Evolutionary conservation across 2,329 filamentous ascomycete species (phyloP).

Genomic region (Ceratocystis alfenasii): DNA sequence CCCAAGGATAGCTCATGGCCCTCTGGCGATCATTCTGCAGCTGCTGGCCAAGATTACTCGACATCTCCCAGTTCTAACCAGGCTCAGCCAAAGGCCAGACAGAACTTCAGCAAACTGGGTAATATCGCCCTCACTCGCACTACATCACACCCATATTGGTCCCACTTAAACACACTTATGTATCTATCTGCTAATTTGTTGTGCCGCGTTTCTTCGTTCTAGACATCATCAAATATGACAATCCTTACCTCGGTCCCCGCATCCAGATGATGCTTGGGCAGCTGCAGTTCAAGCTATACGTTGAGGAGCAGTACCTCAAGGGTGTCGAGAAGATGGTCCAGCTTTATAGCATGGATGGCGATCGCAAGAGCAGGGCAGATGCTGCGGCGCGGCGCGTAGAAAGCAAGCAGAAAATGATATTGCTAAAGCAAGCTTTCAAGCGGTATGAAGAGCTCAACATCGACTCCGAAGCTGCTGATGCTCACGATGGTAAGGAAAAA

Average conservation of each 20-base stretch:
- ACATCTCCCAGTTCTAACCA: constrained; percentile 44
- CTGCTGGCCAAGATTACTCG: constrained; percentile 42
- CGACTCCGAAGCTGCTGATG: constrained; percentile 70
- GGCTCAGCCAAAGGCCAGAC: constrained; percentile 58
- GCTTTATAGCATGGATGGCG: constrained; percentile 92
- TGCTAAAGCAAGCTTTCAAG: constrained; percentile 90
- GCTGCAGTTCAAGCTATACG: constrained; percentile 95
- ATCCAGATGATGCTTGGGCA: constrained; percentile 99
- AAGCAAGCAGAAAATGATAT: constrained; percentile 94
- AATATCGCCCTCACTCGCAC: constrained; percentile 29
- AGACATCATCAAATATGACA: constrained; percentile 99
- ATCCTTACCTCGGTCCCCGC: constrained; percentile 82
- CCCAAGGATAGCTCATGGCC: constrained; percentile 72
- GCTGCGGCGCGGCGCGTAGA: constrained; percentile 81
- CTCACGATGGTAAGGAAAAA: constrained; percentile 57
- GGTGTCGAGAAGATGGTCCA: constrained; percentile 99
- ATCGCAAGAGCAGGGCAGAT: constrained; percentile 88
- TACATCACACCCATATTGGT: too few species aligned
- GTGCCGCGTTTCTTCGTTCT: constrained; percentile 2
- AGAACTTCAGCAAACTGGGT: constrained; percentile 96
- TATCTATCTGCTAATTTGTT: neutral
- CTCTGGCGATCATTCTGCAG: constrained; percentile 51
- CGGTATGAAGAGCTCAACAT: constrained; percentile 96
- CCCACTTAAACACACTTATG: neutral
- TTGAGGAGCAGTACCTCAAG: constrained; percentile 97